Percentiles rank a stretch among this genome's conserved stretches.
Conservation (phyloP, 805 yeast species). For the Kazachstania bromeliacearum region DNA sequence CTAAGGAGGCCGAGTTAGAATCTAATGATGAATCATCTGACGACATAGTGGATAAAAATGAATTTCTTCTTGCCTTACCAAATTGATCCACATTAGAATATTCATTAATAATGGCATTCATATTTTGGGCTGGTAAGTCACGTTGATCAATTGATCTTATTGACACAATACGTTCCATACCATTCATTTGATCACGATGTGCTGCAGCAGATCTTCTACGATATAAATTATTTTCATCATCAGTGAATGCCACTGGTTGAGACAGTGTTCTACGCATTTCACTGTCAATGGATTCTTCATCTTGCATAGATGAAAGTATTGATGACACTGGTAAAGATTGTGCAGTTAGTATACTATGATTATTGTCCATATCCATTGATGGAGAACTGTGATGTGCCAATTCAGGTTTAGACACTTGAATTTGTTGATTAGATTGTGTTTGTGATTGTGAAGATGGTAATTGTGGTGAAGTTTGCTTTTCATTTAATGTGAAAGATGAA, state of each 20-base stretch:
- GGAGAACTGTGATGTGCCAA: too few species aligned
- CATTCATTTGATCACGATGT: not conserved
- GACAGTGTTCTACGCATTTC: slow-evolving; percentile 10
- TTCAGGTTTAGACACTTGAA: too few species aligned
- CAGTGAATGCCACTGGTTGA: slow-evolving; percentile 22
- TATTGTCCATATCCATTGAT: too few species aligned
- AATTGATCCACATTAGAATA: slow-evolving; percentile 33
- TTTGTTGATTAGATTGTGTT: too few species aligned
- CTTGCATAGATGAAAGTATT: slow-evolving; percentile 4
- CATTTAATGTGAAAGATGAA: too few species aligned
- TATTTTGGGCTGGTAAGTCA: slow-evolving; percentile 34
- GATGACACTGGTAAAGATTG: slow-evolving; percentile 8
- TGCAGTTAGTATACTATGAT: slow-evolving; percentile 1
- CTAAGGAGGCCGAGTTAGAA: slow-evolving; percentile 4
- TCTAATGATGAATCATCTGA: not conserved
- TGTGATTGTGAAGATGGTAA: too few species aligned
- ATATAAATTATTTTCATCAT: too few species aligned
- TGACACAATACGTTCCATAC: slow-evolving; percentile 1
- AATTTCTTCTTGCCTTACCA: slow-evolving; percentile 21
- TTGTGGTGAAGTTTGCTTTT: too few species aligned
- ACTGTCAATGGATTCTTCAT: slow-evolving; percentile 5
- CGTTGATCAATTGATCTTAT: slow-evolving; percentile 25
- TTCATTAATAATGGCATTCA: slow-evolving; percentile 40
- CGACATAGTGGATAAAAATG: slow-evolving; percentile 3
- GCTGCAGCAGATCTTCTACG: too few species aligned